Evolutionary conservation across 2,329 filamentous ascomycete species (phyloP).

Genomic region (Fusarium tuaranense): DNA sequence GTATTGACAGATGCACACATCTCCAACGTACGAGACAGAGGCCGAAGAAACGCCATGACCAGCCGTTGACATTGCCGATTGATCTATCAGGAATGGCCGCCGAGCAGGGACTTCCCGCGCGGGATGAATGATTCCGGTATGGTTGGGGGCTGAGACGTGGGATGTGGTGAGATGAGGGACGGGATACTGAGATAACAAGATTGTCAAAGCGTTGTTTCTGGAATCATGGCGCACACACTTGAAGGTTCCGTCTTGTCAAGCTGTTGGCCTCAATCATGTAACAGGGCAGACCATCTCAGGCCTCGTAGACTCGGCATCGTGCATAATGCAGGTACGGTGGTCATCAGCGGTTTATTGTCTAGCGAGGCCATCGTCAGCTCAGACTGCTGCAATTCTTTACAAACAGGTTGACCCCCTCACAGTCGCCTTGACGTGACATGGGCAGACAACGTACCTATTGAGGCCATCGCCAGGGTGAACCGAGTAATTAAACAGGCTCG

Average conservation of each 20-base stretch:
- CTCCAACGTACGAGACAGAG: slow-evolving; percentile 15
- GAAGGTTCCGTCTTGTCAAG: not conserved
- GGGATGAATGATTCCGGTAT: slow-evolving; percentile 9
- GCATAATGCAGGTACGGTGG: slow-evolving; percentile 37
- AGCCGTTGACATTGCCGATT: slow-evolving; percentile 7
- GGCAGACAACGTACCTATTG: slow-evolving; percentile 7
- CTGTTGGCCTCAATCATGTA: slow-evolving; percentile 1
- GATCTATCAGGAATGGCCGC: slow-evolving; percentile 17
- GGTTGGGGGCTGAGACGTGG: slow-evolving; percentile 27
- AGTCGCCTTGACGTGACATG: not conserved
- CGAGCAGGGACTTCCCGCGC: slow-evolving; percentile 12
- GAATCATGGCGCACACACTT: slow-evolving; percentile 9
- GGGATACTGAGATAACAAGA: slow-evolving; percentile 10
- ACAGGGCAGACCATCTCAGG: slow-evolving; percentile 4
- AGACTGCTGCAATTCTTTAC: not conserved
- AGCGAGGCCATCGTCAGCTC: not conserved
- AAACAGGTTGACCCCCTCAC: slow-evolving; percentile 3
- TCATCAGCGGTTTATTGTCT: not conserved
- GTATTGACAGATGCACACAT: not conserved
- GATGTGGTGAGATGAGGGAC: slow-evolving; percentile 18
- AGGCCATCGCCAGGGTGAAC: slow-evolving; percentile 29
- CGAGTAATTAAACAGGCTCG: slow-evolving; percentile 12
- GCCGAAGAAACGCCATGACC: slow-evolving; percentile 4
- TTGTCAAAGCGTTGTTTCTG: slow-evolving; percentile 11
- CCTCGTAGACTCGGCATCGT: slow-evolving; percentile 20